These are phyloP conservation scores for Dothistroma septosporum DNA, from an alignment of 2,329 filamentous ascomycete species.

Conservation along the genomic window DNA sequence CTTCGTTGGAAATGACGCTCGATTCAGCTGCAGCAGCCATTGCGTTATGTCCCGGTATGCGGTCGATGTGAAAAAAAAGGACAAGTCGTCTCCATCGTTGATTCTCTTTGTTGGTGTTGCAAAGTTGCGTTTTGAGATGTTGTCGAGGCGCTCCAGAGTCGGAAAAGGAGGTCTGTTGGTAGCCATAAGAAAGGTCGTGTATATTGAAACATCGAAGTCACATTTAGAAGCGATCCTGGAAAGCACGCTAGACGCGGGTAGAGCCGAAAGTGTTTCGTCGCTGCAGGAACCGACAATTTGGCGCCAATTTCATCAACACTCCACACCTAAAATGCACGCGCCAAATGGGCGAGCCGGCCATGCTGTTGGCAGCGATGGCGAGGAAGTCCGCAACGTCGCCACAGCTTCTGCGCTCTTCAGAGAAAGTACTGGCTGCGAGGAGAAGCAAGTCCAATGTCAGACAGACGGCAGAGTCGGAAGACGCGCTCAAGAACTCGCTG, in stretches of 20 bases:
- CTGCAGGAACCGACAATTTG: background rate
- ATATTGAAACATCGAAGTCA: background rate
- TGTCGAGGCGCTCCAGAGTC: conserved; percentile 8
- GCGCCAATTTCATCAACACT: background rate
- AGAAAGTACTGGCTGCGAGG: background rate
- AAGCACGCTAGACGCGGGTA: background rate
- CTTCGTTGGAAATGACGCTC: conserved; percentile 72
- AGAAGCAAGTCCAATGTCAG: background rate
- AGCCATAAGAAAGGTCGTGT: conserved; percentile 1
- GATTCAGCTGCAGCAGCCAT: conserved; percentile 87
- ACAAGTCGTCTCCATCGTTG: conserved; percentile 76
- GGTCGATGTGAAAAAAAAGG: conserved; percentile 70
- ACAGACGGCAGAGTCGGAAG: background rate
- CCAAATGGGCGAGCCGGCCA: background rate
- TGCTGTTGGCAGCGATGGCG: background rate
- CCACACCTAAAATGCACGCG: too few species aligned
- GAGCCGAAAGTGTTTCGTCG: background rate
- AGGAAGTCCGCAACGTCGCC: background rate
- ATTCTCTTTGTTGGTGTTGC: conserved; percentile 71
- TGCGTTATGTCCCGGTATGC: conserved; percentile 84
- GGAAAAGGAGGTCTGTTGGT: background rate
- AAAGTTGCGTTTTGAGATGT: conserved; percentile 48
- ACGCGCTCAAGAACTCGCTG: background rate
- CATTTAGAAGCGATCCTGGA: background rate
- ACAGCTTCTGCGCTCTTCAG: background rate